Evolutionary conservation across 1,284 basidiomycete species (phyloP).

Genomic region (Ceratobasidium sp.): DNA sequence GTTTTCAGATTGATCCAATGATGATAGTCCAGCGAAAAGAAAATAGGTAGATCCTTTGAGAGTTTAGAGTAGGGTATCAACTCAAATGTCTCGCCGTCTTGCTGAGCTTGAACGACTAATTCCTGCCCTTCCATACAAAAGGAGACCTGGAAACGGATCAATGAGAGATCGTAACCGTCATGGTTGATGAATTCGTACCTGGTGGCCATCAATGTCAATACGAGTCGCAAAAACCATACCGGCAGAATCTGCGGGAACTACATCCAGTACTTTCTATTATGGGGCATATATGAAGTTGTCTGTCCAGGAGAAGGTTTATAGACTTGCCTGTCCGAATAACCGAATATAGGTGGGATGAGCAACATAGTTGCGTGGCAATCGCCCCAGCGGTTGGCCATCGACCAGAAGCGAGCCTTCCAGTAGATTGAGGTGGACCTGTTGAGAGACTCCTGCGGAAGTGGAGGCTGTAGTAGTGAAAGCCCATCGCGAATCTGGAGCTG

Average conservation of each 20-base stretch:
- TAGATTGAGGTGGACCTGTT: conserved; percentile 43
- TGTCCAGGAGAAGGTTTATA: too few species aligned
- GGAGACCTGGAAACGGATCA: not conserved
- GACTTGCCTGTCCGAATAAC: conserved; percentile 45
- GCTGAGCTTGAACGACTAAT: not conserved
- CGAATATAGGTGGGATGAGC: conserved; percentile 44
- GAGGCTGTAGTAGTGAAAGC: not conserved
- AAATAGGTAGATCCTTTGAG: conserved; percentile 9
- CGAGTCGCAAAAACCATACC: conserved; percentile 57
- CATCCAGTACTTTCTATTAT: conserved; percentile 56
- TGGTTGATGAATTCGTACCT: conserved; percentile 41
- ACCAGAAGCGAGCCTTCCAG: conserved; percentile 44
- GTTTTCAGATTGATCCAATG: conserved; percentile 41
- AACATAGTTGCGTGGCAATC: conserved; percentile 41
- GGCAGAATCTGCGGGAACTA: conserved; percentile 55
- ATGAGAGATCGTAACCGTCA: too few species aligned
- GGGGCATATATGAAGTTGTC: not conserved
- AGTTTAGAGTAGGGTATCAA: conserved; percentile 29
- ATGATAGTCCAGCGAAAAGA: conserved; percentile 25
- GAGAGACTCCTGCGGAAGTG: not conserved
- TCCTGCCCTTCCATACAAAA: not conserved
- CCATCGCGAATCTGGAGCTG: conserved; percentile 37
- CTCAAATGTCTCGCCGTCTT: not conserved
- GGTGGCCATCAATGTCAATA: conserved; percentile 49
- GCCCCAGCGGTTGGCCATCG: conserved; percentile 46